Conservation (phyloP, 257 asterid species). For the Ilex aquifolium region DNA sequence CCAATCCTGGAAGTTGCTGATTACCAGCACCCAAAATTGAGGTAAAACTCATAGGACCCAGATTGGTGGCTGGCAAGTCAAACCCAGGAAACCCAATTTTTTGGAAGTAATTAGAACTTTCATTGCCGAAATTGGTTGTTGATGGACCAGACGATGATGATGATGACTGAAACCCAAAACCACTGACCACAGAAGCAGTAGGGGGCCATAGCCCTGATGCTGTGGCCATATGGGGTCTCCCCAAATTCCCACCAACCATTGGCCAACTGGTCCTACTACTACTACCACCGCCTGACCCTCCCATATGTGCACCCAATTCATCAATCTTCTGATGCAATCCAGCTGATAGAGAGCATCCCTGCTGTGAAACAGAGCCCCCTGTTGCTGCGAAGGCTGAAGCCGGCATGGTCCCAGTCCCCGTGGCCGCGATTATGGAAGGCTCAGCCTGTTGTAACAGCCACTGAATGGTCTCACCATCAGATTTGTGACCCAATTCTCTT, state of each 20-base stretch:
- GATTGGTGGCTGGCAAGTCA: conserved; percentile 42
- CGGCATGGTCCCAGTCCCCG: conserved; percentile 69
- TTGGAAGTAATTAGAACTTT: conserved; percentile 38
- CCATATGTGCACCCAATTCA: conserved; percentile 32
- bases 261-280: conserved; percentile 45
- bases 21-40: conserved; percentile 44
- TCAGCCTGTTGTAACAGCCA: conserved; percentile 74
- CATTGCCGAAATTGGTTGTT: conserved; percentile 28
- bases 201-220: conserved; percentile 47
- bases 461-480: conserved; percentile 76
- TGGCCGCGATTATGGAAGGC: conserved; percentile 69
- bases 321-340: conserved; percentile 48
- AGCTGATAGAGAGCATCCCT: conserved; percentile 33
- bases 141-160: conserved; percentile 30
- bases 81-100: conserved; percentile 52
- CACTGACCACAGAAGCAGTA: conserved; percentile 19
- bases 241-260: conserved; percentile 40
- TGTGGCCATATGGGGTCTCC: conserved; percentile 40
- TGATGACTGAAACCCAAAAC: conserved; percentile 37
- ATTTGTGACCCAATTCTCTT: conserved; percentile 73
- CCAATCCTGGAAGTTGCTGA: conserved; percentile 64
- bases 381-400: conserved; percentile 52
- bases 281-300: conserved; percentile 15
- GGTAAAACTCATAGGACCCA: conserved; percentile 49
- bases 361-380: conserved; percentile 33